phyloP scores from a whole-genome alignment of 257 asterid species.

The Solanum acaule region DNA sequence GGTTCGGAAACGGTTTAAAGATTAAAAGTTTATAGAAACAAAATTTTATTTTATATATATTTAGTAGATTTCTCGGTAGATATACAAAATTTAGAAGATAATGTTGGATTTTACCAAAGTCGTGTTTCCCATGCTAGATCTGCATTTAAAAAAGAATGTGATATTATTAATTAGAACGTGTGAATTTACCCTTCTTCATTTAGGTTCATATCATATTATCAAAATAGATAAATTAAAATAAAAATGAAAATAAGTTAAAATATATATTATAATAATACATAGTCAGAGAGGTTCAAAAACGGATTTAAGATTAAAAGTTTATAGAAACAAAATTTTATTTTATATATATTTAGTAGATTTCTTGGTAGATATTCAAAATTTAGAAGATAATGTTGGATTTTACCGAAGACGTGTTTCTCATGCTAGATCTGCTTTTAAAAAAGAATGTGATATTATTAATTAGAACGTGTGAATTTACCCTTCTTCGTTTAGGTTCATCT shows the following conservation, averaged over 20 bases:
- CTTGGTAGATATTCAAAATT: neutral
- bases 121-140: neutral
- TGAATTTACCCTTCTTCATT: too few species aligned
- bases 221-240: too few species aligned
- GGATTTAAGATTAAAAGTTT: neutral
- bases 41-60: neutral
- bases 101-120: neutral
- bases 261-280: neutral
- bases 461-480: neutral
- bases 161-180: too few species aligned
- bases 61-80: neutral
- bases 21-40: neutral
- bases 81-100: neutral
- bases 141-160: too few species aligned
- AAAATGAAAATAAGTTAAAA: too few species aligned
- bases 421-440: neutral
- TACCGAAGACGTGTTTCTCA: neutral
- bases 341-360: neutral
- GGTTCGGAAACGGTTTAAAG: rapidly evolving
- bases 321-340: neutral
- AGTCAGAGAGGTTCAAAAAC: neutral
- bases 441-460: neutral
- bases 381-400: neutral
- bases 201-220: too few species aligned
- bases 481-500: too few species aligned